phyloP scores from a whole-genome alignment of 345 rosid genomes.

The Eucalyptus curtisii region DNA sequence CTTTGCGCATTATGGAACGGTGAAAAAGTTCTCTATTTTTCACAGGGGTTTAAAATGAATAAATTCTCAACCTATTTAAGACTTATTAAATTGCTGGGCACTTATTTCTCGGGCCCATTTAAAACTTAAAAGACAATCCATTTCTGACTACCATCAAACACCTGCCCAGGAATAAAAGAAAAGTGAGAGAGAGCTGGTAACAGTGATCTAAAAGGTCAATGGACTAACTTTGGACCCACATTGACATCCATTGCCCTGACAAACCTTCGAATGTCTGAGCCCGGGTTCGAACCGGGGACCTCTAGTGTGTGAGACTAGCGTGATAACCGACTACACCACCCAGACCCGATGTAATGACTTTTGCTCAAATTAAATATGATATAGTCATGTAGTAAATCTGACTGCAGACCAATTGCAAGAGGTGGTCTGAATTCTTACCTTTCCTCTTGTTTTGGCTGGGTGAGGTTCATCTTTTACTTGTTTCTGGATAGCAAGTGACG shows the following conservation, averaged over 20 bases:
- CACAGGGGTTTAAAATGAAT: neutral
- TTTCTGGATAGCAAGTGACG: too few relatives aligned
- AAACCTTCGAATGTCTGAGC: constrained; percentile 11
- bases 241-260: neutral
- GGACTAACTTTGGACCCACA: too few relatives aligned
- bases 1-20: neutral
- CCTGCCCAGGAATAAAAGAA: too few relatives aligned
- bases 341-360: neutral
- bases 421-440: too few relatives aligned
- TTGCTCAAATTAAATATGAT: too few relatives aligned
- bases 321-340: constrained; percentile 78
- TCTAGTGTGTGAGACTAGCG: constrained; percentile 66
- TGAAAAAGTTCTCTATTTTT: neutral
- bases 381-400: too few relatives aligned
- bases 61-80: neutral
- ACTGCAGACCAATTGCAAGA: too few relatives aligned
- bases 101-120: neutral
- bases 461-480: too few relatives aligned
- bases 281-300: constrained; percentile 68
- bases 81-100: neutral
- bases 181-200: neutral
- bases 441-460: too few relatives aligned
- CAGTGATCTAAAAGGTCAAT: neutral
- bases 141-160: neutral
- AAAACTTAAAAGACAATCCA: neutral